Evolutionary conservation across 2,329 filamentous ascomycete genomes (phyloP), one percentile per base, ranked within the genome.

Genomic region (Cladosporium sp.): DNA sequence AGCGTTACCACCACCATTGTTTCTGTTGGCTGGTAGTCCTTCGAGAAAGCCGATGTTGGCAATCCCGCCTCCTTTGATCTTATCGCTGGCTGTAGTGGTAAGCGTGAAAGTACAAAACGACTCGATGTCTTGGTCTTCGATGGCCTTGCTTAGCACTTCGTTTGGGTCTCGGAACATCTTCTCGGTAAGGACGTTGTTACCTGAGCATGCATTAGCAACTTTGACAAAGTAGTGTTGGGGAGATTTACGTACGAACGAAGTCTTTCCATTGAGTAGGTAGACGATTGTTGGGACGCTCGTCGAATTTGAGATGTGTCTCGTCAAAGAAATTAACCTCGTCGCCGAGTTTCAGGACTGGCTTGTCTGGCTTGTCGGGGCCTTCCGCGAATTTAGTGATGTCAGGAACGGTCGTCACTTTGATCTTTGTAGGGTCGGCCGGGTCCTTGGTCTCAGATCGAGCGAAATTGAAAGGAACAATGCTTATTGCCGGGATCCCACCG

Each of bases 41-140:
- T 67, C 21, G 0, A 77, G 71, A 55, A 77, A 75, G 11, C 74
- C 75, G 38, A 78, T 74, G 58, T 71, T 76, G n/a, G 65, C 71
- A 34, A 68, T 78, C 5, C 77, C 78, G 0, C 76, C 77, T 3
- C 77, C 77, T 24, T 30, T 47, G 1, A 72, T 26, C 30, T 18
- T 24, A 28, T 12, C 26, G 14, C 11, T 30, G 8, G 51, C 24
- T 32, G 26, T 58, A 0, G 77, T 77, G 2, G 75, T 72, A 24
- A 79, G 68, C 0, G 67, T 70, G 57, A 80, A 78, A 2, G 24
- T 55, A 11, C 3, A 10, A 15, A 32, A 55, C 3, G 21, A 32
- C n/a, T 70, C 66, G 59, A 80, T 78, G 0, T 69, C 73, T 70
- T 77, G 73, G 18, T 73, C 72, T 15, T 69, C 51, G 59, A 74